Evolutionary conservation across 139 green algal species (phyloP).

Genomic region (Micromonas commoda): DNA sequence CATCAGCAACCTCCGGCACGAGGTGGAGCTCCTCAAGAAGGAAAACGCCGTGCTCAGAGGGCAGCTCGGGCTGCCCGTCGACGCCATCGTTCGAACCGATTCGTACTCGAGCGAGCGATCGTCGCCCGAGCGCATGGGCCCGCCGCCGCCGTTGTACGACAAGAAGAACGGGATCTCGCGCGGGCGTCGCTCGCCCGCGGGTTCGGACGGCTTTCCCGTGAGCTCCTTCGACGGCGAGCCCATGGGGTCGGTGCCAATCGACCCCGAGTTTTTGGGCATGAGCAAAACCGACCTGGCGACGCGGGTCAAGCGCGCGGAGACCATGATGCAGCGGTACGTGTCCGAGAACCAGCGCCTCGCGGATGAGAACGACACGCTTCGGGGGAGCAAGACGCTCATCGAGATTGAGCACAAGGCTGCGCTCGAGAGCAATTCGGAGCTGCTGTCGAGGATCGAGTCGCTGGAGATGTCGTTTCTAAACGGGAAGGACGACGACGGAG

Average conservation of each 20-base stretch:
- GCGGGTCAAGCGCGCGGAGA: not conserved
- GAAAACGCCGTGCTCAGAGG: not conserved
- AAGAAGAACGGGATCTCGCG: too few relatives aligned
- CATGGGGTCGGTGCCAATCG: too few relatives aligned
- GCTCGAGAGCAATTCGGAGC: not conserved
- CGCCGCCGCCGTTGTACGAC: too few relatives aligned
- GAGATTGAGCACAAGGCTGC: not conserved
- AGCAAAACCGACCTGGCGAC: not conserved
- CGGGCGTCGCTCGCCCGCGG: too few relatives aligned
- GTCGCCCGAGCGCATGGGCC: not conserved
- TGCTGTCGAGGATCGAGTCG: not conserved
- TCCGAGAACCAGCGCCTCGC: not conserved
- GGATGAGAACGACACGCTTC: slow-evolving; percentile 1
- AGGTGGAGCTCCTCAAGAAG: not conserved
- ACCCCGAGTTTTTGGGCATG: not conserved
- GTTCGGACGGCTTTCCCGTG: too few relatives aligned
- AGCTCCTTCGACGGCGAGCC: too few relatives aligned
- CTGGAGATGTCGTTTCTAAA: not conserved
- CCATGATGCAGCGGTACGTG: not conserved
- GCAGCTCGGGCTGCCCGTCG: not conserved
- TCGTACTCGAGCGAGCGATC: not conserved
- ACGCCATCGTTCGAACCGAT: not conserved
- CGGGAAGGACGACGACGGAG: not conserved
- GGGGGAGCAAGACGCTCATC: not conserved
- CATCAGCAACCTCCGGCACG: not conserved